Evolutionary conservation across 2,329 filamentous ascomycete genomes (phyloP).

Genomic region (Allantophomopsis cytisporea): DNA sequence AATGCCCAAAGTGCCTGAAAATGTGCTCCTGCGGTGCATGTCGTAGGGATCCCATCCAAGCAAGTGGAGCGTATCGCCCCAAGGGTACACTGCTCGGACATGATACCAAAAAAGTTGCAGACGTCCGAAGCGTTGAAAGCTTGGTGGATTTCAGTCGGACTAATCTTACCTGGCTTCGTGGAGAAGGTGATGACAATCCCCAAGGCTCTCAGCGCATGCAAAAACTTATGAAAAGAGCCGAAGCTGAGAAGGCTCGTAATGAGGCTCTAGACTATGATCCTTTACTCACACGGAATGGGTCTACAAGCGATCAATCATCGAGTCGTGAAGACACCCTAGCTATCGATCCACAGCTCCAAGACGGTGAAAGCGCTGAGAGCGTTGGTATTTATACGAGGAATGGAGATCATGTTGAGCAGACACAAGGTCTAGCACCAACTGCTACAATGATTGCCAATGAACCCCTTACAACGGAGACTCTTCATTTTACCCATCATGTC

Average conservation of each 20-base stretch:
- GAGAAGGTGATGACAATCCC: conserved; percentile 32
- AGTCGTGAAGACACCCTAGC: conserved; percentile 4
- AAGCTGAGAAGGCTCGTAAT: conserved; percentile 15
- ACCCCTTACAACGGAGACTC: no score
- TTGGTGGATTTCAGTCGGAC: conserved; percentile 85
- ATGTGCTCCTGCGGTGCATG: conserved; percentile 84
- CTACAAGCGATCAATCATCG: not conserved
- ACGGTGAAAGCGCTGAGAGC: not conserved
- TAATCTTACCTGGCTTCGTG: conserved; percentile 72
- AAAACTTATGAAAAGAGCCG: conserved; percentile 17
- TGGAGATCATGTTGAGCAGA: no score
- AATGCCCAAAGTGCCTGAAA: conserved; percentile 73
- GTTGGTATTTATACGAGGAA: no score
- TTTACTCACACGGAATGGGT: not conserved
- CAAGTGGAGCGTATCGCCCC: conserved; percentile 70
- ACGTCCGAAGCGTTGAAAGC: conserved; percentile 79
- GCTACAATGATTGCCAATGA: no score
- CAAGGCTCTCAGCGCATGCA: conserved; percentile 23
- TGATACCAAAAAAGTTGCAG: conserved; percentile 80
- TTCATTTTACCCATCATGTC: no score
- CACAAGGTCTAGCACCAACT: no score
- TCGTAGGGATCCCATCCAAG: conserved; percentile 36
- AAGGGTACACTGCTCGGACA: conserved; percentile 82
- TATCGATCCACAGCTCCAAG: conserved; percentile 15
- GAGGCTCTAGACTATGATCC: conserved; percentile 10